These are phyloP conservation scores for Chlorokybus atmophyticus DNA, from an alignment of 139 green algal genomes.

Conservation along the genomic window DNA sequence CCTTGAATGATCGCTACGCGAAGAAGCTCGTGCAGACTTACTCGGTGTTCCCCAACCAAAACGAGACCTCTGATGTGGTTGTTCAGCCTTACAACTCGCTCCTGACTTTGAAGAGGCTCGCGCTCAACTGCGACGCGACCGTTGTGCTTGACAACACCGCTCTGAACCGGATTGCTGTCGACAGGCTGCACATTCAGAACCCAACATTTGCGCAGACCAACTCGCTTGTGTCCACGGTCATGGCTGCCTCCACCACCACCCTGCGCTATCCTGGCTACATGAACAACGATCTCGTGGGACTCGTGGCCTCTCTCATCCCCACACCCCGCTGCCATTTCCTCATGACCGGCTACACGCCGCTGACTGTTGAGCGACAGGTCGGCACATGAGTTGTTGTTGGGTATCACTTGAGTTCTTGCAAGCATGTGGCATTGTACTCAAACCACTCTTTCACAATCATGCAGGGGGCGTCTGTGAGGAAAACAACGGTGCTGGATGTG, in stretches of 20 bases:
- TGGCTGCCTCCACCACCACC: conserved; percentile 93
- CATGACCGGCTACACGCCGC: conserved; percentile 84
- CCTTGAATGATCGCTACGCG: conserved; percentile 79
- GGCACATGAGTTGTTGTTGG: not conserved
- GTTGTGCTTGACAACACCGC: conserved; percentile 83
- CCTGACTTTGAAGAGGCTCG: conserved; percentile 92
- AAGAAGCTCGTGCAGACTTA: conserved; percentile 90
- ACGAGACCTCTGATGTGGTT: conserved; percentile 85
- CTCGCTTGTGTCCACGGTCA: conserved; percentile 89
- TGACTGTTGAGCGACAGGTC: conserved; percentile 29
- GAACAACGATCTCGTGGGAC: conserved; percentile 96
- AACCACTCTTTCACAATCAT: too few relatives aligned
- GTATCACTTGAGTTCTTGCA: not conserved
- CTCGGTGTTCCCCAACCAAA: conserved; percentile 97
- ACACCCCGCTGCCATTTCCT: conserved; percentile 96
- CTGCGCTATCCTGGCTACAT: conserved; percentile 95
- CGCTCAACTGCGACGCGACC: conserved; percentile 74
- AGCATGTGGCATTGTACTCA: too few relatives aligned
- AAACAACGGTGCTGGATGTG: conserved; percentile 94
- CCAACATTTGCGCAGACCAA: conserved; percentile 82
- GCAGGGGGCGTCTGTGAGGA: conserved; percentile 44
- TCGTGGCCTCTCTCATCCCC: conserved; percentile 88
- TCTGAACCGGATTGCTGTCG: conserved; percentile 68
- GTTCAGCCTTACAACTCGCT: conserved; percentile 99
- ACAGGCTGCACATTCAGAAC: conserved; percentile 45